Evolutionary conservation across 202 grass and related monocot species (phyloP).

Genomic region (Zoysia matrella): DNA sequence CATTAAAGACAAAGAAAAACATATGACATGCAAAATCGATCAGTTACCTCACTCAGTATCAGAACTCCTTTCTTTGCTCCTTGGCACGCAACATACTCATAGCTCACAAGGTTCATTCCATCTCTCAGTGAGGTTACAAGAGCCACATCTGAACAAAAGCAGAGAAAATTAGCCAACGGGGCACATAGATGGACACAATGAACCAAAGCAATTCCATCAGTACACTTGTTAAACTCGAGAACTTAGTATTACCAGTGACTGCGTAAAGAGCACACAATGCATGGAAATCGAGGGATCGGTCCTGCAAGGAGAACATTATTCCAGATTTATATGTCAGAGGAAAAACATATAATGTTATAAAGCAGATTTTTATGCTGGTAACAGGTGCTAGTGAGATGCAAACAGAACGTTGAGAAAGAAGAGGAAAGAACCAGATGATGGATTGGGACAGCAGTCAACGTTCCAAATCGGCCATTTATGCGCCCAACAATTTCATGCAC

Average conservation of each 20-base stretch:
- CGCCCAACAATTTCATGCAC: slow-evolving; percentile 99
- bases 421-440: slow-evolving; percentile 80
- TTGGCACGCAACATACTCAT: slow-evolving; percentile 98
- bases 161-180: slow-evolving; percentile 22
- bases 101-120: slow-evolving; percentile 99
- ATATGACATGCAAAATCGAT: slow-evolving; percentile 26
- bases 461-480: slow-evolving; percentile 99
- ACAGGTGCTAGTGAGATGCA: slow-evolving; percentile 1
- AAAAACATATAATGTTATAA: neutral
- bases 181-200: neutral
- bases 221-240: slow-evolving; percentile 11
- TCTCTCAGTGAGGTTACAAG: slow-evolving; percentile 97
- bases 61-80: slow-evolving; percentile 93
- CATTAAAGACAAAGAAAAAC: neutral
- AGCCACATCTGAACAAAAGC: slow-evolving; percentile 77
- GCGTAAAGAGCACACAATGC: slow-evolving; percentile 95
- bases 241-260: slow-evolving; percentile 64
- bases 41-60: slow-evolving; percentile 89
- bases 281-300: slow-evolving; percentile 92
- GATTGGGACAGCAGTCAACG: slow-evolving; percentile 93
- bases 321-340: slow-evolving; percentile 18
- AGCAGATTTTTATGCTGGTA: neutral
- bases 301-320: slow-evolving; percentile 65
- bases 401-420: neutral
- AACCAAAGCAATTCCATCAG: neutral